Base-by-base conservation (phyloP, 1,139 yeast genomes). In the Magnusiomyces suaveolens region DNA sequence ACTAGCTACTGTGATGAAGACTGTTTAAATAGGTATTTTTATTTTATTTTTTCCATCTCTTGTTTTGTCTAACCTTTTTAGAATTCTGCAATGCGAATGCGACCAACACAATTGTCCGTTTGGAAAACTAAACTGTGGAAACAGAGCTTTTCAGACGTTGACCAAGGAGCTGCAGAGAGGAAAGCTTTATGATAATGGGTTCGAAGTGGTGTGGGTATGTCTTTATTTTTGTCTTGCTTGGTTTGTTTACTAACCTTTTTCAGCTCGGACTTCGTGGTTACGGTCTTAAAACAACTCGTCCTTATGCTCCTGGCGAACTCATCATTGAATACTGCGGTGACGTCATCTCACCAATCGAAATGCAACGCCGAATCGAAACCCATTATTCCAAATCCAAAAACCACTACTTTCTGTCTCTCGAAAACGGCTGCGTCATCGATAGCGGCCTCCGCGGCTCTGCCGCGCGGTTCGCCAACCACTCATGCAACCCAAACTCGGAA, bases 301-400 rank as follows among this genome's bases (percentile, higher is more conserved):
- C 65, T 0, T 74, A 69, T 53, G 59, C 61, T 3, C 67, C 73
- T 0, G 69, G 70, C 1, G 69, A 70, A n/a, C 61, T 74, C 14
- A 70, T 74, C 46, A 62, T 73, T n/a, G 77, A 74, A 56, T 74
- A 73, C 57, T 72, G 75, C 1, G 78, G 78, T 10, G 77, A 73
- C 46, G 71, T 74, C 3, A 70, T 74, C 25, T 66, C 69, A 43
- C 64, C 65, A 10, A 59, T 60, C 1, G 73, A 69, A 56, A 65
- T 71, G 64, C 64, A 65, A 46, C 56, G 63, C 3, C 61, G 75
- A 20, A 60, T 70, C 54, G 56, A 60, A 18, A 57, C 60, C 16
- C 63, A 61, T 21, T 67, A 69, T 51, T 54, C 60, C 14, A 62
- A 62, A 6, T 54, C 62, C 3, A 54, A 60, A 43, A 65, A 69